Base-by-base conservation (phyloP, 2,329 filamentous ascomycete species). In the Sclerotinia minor region DNA sequence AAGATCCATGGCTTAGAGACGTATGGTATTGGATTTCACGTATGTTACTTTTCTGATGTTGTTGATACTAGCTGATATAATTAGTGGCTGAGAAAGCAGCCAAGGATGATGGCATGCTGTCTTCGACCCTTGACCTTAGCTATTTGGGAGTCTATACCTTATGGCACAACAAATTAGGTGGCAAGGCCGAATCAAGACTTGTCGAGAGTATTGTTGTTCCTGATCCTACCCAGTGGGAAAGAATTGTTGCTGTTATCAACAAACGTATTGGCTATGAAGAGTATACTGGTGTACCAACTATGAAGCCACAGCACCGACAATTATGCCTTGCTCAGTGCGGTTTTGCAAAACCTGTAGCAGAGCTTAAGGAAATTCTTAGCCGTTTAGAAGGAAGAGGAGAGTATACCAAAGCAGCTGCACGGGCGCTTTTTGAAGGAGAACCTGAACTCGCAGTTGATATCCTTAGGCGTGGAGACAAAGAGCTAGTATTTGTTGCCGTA, bases 21-120 rank as follows among this genome's bases (percentile, higher is more conserved):
- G 80, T 91, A n/a, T 96, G 92, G 92, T 85, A 87, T 58, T 92
- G 91, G 83, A 82, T 94, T 59, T 83, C 85, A 68, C 87, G 90
- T 87, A 75, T 75, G 81, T 83, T 71, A n/a, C 17, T 24, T 59
- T 41, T 65, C 21, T 45, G 38, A 5, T 26, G 13, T n/a, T n/a
- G 53, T 8, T 50, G 29, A 64, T n/a, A 60, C 45, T 66, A 19
- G 59, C 50, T 67, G 29, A 60, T 17, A 17, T 57, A 59, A 57
- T 45, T 52, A 86, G 87, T 85, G 69, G 87, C 88, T 1, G 87
- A 91, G 72, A 81, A 84, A 35, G 86, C 87, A 41, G 87, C 89
- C 2, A 81, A 83, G 47, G 84, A 89, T 70, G 85, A 87, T 58
- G 89, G 88, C n/a, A 91, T 95, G 89, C 81, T 89, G 35, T 82